phyloP scores from a whole-genome alignment of 768 basidiomycete species.

The Amanita pseudoporphyria region DNA sequence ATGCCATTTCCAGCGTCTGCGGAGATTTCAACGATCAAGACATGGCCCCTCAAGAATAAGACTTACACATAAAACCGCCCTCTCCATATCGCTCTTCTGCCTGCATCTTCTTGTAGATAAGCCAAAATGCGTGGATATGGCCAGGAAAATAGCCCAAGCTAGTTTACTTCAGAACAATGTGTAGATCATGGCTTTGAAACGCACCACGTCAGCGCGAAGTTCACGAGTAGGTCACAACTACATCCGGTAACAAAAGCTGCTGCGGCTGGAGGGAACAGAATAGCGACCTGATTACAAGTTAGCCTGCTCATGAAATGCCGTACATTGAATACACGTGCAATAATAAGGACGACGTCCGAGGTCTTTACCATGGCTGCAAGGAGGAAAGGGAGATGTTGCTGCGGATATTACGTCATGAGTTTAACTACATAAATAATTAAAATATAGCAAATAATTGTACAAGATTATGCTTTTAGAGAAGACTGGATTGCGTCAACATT shows the following conservation, averaged over 20 bases:
- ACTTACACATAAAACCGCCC: slow-evolving; percentile 71
- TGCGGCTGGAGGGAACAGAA: slow-evolving; percentile 76
- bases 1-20: slow-evolving; percentile 33
- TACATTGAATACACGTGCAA: slow-evolving; percentile 34
- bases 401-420: slow-evolving; percentile 4
- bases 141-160: slow-evolving; percentile 76
- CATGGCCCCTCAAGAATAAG: background rate
- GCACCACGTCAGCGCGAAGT: slow-evolving; percentile 69
- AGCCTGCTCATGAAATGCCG: background rate
- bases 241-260: slow-evolving; percentile 74
- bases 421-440: background rate
- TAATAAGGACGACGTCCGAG: slow-evolving; percentile 72
- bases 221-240: slow-evolving; percentile 81
- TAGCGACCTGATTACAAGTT: slow-evolving; percentile 46
- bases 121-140: slow-evolving; percentile 76
- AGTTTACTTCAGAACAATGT: background rate
- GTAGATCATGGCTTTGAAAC: slow-evolving; percentile 13
- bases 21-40: background rate
- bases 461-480: slow-evolving; percentile 20
- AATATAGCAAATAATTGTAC: too few species aligned
- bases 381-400: slow-evolving; percentile 1
- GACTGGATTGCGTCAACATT: slow-evolving; percentile 22
- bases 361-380: slow-evolving; percentile 39
- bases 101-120: slow-evolving; percentile 85
- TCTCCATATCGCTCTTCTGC: slow-evolving; percentile 75